A percentile compares a stretch with the other conserved stretches of the same genome.
Conservation (phyloP, 1,284 basidiomycete species). For the Cystobasidium pallidum region DNA sequence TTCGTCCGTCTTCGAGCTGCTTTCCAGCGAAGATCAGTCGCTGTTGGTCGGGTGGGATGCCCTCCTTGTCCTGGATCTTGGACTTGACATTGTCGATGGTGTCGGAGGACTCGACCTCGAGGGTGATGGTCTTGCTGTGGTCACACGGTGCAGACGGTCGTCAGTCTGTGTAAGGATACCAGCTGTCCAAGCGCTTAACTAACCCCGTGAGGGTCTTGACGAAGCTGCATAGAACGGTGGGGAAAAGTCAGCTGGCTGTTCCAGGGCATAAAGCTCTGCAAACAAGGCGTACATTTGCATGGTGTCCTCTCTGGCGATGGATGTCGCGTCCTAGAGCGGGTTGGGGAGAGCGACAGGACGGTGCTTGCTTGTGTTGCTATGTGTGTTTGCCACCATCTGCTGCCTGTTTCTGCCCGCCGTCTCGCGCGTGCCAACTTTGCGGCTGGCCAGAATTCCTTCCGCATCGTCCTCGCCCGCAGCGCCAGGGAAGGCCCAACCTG, state of each 20-base stretch:
- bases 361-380: too few relatives aligned
- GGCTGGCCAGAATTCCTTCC: conserved; percentile 14
- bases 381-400: background rate
- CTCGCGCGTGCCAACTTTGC: too few relatives aligned
- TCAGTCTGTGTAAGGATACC: too few relatives aligned
- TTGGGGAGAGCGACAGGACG: background rate
- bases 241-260: too few relatives aligned
- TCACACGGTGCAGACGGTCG: too few relatives aligned
- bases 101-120: conserved; percentile 63
- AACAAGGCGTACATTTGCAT: conserved; percentile 32
- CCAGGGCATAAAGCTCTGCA: too few relatives aligned
- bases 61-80: conserved; percentile 64
- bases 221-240: too few relatives aligned
- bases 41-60: conserved; percentile 91
- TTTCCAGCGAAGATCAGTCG: conserved; percentile 98
- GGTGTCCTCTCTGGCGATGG: conserved; percentile 40
- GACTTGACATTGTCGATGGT: conserved; percentile 63
- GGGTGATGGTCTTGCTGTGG: conserved; percentile 62
- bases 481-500: conserved; percentile 6
- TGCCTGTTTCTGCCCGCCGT: too few relatives aligned
- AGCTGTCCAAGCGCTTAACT: too few relatives aligned
- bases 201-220: conserved; percentile 51
- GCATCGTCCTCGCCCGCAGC: too few relatives aligned
- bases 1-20: conserved; percentile 70
- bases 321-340: conserved; percentile 30